Base-by-base conservation (phyloP, 2,329 filamentous ascomycete species). In the Davidsoniella neocaledoniae region DNA sequence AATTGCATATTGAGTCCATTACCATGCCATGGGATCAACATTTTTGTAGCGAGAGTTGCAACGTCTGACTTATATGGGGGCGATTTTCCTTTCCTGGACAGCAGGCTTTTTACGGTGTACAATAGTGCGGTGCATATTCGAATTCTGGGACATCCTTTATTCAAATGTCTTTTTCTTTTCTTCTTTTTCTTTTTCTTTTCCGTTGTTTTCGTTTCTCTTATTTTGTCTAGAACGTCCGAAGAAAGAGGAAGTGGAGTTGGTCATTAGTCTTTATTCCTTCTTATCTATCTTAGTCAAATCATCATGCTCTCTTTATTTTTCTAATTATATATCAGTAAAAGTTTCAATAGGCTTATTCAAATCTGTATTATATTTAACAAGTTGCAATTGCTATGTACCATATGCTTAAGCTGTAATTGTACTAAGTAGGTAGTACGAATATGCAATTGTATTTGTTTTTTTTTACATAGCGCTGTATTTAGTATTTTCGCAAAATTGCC, bases 31-130 rank as follows among this genome's bases (percentile, higher is more conserved):
- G 40, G 40, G 19, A 43, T 43, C 10, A 10, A 9, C 10, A 16
- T 17, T 16, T 21, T 42, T 5, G 39, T 19, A 23, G 9, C 39
- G 12, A 42, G 39, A 41, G n/a, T 5, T 7, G 19, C 10, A 25
- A 21, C 25, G 8, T 17, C 16, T 38, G 44, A 14, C 19, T 10
- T 14, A 37, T 38, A 44, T 16, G 25, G 49, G 42, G 17, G 26
- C 7, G 38, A 6, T n/a, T 17, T 37, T 43, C 17, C 10, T 17
- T 37, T 43, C 17, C 6, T 37, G n/a, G 16, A 49, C 14, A 39
- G 36, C 29, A 41, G 46, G 38, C 33, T 49, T 50, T 5, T 36
- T 26, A 33, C 41, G 49, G 25, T 43, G 46, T 49, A 49, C 46
- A 48, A 26, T 48, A 40, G n/a, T 41, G 43, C 10, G 21, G 25